Evolutionary conservation across 2,329 filamentous ascomycete species (phyloP), one percentile per base, ranked within the genome.

Genomic region (Diplodia seriata): DNA sequence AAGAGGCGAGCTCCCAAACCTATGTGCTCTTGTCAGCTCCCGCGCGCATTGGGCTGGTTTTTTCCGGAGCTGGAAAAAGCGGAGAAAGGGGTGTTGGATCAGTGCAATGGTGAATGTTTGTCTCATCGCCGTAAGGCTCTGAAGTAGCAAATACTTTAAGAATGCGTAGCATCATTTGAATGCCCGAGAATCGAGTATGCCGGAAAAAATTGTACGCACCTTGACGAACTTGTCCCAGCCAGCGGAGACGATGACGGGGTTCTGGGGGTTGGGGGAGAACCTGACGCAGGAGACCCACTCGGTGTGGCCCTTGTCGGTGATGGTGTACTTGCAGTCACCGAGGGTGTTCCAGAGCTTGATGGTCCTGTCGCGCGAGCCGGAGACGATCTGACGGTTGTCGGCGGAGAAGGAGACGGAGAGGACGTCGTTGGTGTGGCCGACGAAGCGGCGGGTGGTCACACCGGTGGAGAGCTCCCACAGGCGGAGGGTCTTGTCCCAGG

Each of bases 341-440:
- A 99, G 93, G 78, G 95, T 99, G 89, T 99, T 99, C 95, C 95
- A 99, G 79, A 99, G 91, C 92, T 98, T 99, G 89, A 99, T 98
- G 81, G 92, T 93, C 83, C 93, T 91, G 88, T 99, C 95, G 83
- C 95, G 94, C 74, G 95, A 98, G 76, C 94, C 95, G 75, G 95
- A 98, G 79, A 98, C 95, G 85, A 99, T 98, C 89, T 98, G 95
- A 82, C 95, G 92, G 92, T 98, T 98, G 89, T 99, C 95, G 89
- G 95, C 95, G 78, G 95, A 98, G 92, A 99, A 99, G 77, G 94
- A 97, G 83, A 99, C 95, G 83, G 94, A 98, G 82, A 98, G 93
- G 79, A 99, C 94, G 81, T 98, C 95, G 89, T 97, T 97, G 88
- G 89, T 97, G 91, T 98, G 95, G 84, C 95, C 95, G 84, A 97